Evolutionary conservation across 2,329 filamentous ascomycete species (phyloP).

Genomic region (Calonectria honghensis): DNA sequence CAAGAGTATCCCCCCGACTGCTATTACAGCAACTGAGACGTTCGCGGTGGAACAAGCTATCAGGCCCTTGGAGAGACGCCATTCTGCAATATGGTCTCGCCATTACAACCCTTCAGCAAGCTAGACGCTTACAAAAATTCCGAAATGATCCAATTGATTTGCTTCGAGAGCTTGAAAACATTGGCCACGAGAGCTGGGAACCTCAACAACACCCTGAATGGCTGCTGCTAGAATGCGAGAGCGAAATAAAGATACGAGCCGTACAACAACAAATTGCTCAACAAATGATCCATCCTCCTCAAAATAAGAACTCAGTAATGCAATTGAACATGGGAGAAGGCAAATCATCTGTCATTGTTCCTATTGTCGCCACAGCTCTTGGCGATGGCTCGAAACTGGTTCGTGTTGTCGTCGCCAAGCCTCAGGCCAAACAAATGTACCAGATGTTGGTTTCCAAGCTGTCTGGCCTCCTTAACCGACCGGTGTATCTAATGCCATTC

Average conservation of each 20-base stretch:
- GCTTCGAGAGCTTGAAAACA: constrained; percentile 66
- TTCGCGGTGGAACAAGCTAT: constrained; percentile 53
- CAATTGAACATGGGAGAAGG: constrained; percentile 85
- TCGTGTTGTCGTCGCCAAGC: constrained; percentile 76
- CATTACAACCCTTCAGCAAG: constrained; percentile 64
- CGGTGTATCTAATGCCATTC: constrained; percentile 75
- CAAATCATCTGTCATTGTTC: constrained; percentile 81
- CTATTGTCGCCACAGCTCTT: constrained; percentile 74
- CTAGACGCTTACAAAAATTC: constrained; percentile 61
- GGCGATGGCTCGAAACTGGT: constrained; percentile 71
- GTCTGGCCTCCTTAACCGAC: constrained; percentile 72
- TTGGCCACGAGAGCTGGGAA: constrained; percentile 74
- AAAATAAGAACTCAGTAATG: constrained; percentile 70
- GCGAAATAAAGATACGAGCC: constrained; percentile 75
- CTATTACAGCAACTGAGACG: constrained; percentile 60
- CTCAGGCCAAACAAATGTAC: constrained; percentile 77
- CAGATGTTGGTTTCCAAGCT: constrained; percentile 60
- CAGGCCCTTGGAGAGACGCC: constrained; percentile 58
- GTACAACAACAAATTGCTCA: constrained; percentile 75
- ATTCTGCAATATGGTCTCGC: constrained; percentile 64
- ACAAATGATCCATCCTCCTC: constrained; percentile 70
- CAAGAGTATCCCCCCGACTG: constrained; percentile 58
- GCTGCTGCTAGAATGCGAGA: constrained; percentile 79
- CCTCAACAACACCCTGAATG: constrained; percentile 73
- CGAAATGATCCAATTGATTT: constrained; percentile 57